Evolutionary conservation across 2,329 filamentous ascomycete species (phyloP).

Genomic region (Xylaria sp.): DNA sequence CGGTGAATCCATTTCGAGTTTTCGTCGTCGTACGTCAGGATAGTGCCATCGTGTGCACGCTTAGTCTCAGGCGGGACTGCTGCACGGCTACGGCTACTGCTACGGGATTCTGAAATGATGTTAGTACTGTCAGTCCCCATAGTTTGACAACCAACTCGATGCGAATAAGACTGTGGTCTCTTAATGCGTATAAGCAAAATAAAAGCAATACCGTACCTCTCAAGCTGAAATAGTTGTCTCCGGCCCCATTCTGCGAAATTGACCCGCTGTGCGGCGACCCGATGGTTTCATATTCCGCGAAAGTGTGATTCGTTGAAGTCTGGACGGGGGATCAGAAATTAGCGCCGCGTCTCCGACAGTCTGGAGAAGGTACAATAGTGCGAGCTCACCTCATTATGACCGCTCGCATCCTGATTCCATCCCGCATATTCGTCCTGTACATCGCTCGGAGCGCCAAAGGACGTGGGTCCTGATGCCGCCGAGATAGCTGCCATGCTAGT

Average conservation of each 20-base stretch:
- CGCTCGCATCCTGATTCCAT: conserved; percentile 52
- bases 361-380: background rate
- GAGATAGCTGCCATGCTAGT: conserved; percentile 63
- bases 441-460: conserved; percentile 61
- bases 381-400: conserved; percentile 45
- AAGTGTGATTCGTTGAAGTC: conserved; percentile 43
- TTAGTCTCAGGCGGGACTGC: conserved; percentile 36
- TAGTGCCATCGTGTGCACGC: conserved; percentile 47
- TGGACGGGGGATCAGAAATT: conserved; percentile 23
- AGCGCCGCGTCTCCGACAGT: conserved; percentile 1
- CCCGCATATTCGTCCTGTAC: conserved; percentile 58
- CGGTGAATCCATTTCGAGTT: conserved; percentile 85
- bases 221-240: conserved; percentile 39
- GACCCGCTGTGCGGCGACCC: conserved; percentile 33
- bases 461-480: conserved; percentile 58
- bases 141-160: background rate
- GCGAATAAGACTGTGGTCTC: background rate
- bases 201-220: conserved; percentile 41
- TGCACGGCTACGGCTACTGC: conserved; percentile 38
- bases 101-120: conserved; percentile 38
- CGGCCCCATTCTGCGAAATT: conserved; percentile 40
- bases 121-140: conserved; percentile 34
- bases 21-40: conserved; percentile 57
- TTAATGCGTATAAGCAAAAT: background rate
- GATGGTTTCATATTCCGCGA: conserved; percentile 42